Evolutionary conservation across 306 rosid species (phyloP).

Genomic region (Trifolium repens): DNA sequence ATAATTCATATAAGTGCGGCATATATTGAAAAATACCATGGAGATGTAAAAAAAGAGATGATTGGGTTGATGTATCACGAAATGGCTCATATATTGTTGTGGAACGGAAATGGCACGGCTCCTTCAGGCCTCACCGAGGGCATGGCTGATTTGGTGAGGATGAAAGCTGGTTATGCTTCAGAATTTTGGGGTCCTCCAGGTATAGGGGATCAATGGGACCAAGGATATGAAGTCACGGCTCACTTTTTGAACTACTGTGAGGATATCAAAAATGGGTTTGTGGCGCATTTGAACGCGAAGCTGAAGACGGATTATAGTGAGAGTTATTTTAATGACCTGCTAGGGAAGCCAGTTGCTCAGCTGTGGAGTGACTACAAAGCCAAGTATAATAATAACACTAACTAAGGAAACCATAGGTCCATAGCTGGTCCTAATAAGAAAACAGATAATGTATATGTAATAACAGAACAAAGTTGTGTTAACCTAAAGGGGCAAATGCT

Average conservation of each 20-base stretch:
- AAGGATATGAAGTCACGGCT: constrained; percentile 52
- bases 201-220: constrained; percentile 42
- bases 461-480: neutral
- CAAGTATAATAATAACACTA: constrained; percentile 30
- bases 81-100: constrained; percentile 49
- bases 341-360: constrained; percentile 52
- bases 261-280: constrained; percentile 48
- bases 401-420: neutral
- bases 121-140: constrained; percentile 51
- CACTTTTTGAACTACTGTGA: constrained; percentile 52
- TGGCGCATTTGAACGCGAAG: constrained; percentile 55
- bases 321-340: constrained; percentile 46
- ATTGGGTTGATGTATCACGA: constrained; percentile 54
- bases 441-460: neutral
- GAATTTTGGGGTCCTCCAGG: constrained; percentile 35
- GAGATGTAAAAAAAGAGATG: constrained; percentile 46
- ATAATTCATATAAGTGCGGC: constrained; percentile 44
- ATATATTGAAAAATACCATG: constrained; percentile 17
- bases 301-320: constrained; percentile 46
- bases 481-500: neutral
- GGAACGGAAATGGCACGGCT: constrained; percentile 44
- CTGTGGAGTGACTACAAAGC: constrained; percentile 61
- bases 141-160: constrained; percentile 54
- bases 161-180: constrained; percentile 45
- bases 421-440: constrained; percentile 9